These are phyloP conservation scores for Smittium culicis DNA, from an alignment of 371 early-diverging fungal genomes.

Conservation along the genomic window DNA sequence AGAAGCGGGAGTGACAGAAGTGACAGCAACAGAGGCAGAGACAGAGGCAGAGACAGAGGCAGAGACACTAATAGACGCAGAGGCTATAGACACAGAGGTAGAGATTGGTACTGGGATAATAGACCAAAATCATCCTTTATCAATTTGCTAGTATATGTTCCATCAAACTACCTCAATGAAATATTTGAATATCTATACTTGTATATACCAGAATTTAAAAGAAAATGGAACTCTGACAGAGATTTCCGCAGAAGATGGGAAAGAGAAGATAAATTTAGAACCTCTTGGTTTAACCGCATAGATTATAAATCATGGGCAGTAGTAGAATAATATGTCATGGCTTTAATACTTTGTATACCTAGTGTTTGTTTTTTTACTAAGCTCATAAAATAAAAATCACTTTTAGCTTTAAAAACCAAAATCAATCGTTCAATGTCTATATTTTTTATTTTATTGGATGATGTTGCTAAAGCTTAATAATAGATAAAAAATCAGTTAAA, in stretches of 20 bases:
- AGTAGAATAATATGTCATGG: not conserved
- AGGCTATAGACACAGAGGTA: not conserved
- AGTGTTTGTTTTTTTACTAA: not conserved
- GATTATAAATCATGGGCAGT: not conserved
- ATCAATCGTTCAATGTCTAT: not conserved
- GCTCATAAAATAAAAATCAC: not conserved
- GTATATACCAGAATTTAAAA: not conserved
- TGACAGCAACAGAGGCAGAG: too few species aligned
- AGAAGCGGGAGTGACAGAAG: too few species aligned
- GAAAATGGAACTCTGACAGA: not conserved
- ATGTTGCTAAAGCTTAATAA: not conserved
- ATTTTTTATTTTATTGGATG: not conserved
- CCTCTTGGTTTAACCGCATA: not conserved
- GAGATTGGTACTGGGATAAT: not conserved
- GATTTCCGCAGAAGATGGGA: not conserved
- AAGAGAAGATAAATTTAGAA: not conserved
- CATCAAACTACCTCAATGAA: not conserved
- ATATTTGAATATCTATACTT: not conserved
- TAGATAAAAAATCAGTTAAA: not conserved
- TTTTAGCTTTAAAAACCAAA: not conserved
- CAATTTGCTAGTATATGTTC: not conserved
- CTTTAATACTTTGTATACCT: not conserved
- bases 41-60: too few species aligned
- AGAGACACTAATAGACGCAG: too few species aligned
- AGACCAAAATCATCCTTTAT: not conserved